Evolutionary conservation across 2,329 filamentous ascomycete genomes (phyloP), one percentile per base, ranked within the genome.

Genomic region (Talaromyces piceae): DNA sequence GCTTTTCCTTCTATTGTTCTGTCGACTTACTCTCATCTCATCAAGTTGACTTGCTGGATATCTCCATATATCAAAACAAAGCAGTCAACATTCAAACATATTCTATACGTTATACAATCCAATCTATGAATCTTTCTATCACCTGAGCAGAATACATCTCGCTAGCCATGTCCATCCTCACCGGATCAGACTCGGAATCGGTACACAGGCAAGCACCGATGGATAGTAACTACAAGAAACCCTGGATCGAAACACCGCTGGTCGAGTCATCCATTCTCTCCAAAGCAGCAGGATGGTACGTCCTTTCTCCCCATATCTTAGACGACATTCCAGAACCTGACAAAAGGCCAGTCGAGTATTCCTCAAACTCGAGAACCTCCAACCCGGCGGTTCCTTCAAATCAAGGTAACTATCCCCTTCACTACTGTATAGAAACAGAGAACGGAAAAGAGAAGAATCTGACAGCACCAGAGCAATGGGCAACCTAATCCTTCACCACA

Each of bases 361-460:
- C 67, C 82, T 94, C 62, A 94, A 94, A 68, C 80, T 93, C 56
- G 88, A 94, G 61, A 88, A 87, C 64, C 79, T 90, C 50, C 89
- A 95, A 63, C 89, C 88, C 4, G 86, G 85, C 20, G 87, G 87
- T 56, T 91, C 87, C 33, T 95, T 94, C 81, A 93, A 94, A 68
- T 91, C 87, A 44, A 79, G 81, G 58, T 63, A 50, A 25, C 41
- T 43, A 22, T 11, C 4, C 16, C 18, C 5, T 12, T 11, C 9
- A 16, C n/a, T 25, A n/a, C 18, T 30, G 16, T 27, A 22, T 20
- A 26, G 5, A 13, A 30, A 16, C 16, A 45, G 5, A 28, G 8
- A 37, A 13, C 11, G n/a, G n/a, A 7, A 7, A 9, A 4, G 25
- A 25, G 13, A 18, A 12, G 39, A 12, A 18, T 30, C 39, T 45